phyloP scores from a whole-genome alignment of 140 eudicot species.

The Ambrosia hybrid region DNA sequence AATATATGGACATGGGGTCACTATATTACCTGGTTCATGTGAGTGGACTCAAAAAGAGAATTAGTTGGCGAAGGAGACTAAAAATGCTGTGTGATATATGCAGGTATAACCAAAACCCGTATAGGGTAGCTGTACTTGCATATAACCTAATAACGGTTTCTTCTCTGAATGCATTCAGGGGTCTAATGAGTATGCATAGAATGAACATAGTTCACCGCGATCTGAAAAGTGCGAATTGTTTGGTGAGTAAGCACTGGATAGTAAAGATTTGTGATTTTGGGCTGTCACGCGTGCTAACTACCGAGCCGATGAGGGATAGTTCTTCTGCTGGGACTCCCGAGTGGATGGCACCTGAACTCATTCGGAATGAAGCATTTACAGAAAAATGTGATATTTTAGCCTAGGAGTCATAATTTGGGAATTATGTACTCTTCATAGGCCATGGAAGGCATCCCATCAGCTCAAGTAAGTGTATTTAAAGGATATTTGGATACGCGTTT shows the following conservation, averaged over 20 bases:
- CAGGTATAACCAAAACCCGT: conserved; percentile 41
- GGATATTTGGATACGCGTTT: not conserved
- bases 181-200: conserved; percentile 64
- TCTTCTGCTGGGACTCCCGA: conserved; percentile 83
- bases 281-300: conserved; percentile 55
- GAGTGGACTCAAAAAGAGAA: conserved; percentile 67
- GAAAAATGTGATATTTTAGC: conserved; percentile 73
- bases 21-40: conserved; percentile 66
- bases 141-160: conserved; percentile 12
- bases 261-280: conserved; percentile 78
- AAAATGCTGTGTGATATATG: conserved; percentile 78
- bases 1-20: conserved; percentile 84
- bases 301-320: conserved; percentile 45
- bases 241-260: conserved; percentile 59
- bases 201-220: conserved; percentile 71
- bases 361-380: conserved; percentile 62
- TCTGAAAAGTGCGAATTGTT: conserved; percentile 65
- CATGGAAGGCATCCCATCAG: conserved; percentile 72
- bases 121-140: not conserved
- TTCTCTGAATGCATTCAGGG: conserved; percentile 39
- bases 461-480: conserved; percentile 37
- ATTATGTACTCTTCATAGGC: conserved; percentile 58
- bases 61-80: conserved; percentile 75
- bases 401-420: conserved; percentile 76
- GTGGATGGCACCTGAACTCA: conserved; percentile 88